A percentile compares a stretch with the other conserved stretches of the same genome.
Conservation (phyloP, 768 basidiomycete species). For the Suillus alpinus region DNA sequence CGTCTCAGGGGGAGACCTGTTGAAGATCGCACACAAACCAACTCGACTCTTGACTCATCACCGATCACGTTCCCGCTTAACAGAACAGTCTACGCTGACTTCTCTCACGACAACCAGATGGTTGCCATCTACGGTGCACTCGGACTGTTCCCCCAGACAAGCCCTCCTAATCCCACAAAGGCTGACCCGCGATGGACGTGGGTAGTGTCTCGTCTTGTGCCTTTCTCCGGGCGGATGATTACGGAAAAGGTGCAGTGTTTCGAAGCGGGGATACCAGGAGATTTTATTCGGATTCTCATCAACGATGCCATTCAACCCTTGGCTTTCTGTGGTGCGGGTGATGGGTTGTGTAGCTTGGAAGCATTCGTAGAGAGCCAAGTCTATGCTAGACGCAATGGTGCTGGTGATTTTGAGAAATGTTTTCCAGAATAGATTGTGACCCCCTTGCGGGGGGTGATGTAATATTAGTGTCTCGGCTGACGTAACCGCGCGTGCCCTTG, state of each 20-base stretch:
- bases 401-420: constrained; percentile 47
- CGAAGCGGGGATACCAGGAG: constrained; percentile 20
- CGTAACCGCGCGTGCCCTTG: constrained; percentile 6
- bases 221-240: constrained; percentile 74
- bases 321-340: constrained; percentile 53
- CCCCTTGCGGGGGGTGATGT: neutral
- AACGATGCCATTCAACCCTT: constrained; percentile 70
- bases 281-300: constrained; percentile 73
- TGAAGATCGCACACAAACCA: constrained; percentile 68
- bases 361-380: constrained; percentile 65
- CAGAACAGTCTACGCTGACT: constrained; percentile 71
- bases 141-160: constrained; percentile 48
- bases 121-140: constrained; percentile 67
- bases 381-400: constrained; percentile 62
- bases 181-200: constrained; percentile 39
- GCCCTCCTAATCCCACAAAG: constrained; percentile 12
- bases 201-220: constrained; percentile 59
- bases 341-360: constrained; percentile 59
- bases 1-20: constrained; percentile 67
- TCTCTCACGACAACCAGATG: constrained; percentile 86
- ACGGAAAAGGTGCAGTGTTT: constrained; percentile 64
- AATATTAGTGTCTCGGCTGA: neutral
- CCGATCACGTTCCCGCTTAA: constrained; percentile 70
- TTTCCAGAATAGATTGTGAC: neutral
- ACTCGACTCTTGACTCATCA: constrained; percentile 64